Evolutionary conservation across 2,329 filamentous ascomycete genomes (phyloP), one percentile per base, ranked within the genome.

Genomic region (Didymella segeticola): DNA sequence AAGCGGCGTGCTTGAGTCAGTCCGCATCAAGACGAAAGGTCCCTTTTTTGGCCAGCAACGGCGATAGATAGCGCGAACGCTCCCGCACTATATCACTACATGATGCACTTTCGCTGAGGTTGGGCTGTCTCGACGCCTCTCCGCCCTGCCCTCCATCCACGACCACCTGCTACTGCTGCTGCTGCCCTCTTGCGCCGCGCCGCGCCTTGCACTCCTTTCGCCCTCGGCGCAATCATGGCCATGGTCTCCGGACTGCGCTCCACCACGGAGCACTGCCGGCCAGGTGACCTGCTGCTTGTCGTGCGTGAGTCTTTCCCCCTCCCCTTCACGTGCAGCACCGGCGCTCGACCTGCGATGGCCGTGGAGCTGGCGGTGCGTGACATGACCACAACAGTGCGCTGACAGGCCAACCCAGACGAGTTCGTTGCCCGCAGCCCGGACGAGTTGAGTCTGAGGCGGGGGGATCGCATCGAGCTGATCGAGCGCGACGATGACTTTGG

Each of bases 391-490:
- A 38, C 22, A n/a, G n/a, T n/a, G n/a, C n/a, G 53, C 57, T 65
- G 43, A 61, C 58, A 42, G 11, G 23, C 36, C 25, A 6, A 33
- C 47, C 42, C 63, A 96, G 91, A 99, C 78, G 92, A 97, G 77
- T 98, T 99, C 75, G 81, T 87, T 64, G 93, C 93, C 53, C 87
- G 95, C 63, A 96, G 92, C 75, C 89, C 90, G 53, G 95, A 99
- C 77, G 95, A 99, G 81, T 82, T 99, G 70, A 96, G 86, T 65
- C 82, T 99, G 62, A 81, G 86, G 49, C 96, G 96, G 70, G 93
- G 90, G 65, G 90, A 95, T 68, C 86, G 89, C 60, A 88, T 96
- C 57, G 89, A 93, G 78, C 79, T 96, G 58, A 85, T 93, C 60
- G 90, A 95, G 77, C 84, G 90, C 67, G 90, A 95, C 72, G 90